Percentiles rank a stretch among this genome's conserved stretches.
phyloP scores from a whole-genome alignment of 2,329 filamentous ascomycete species.

The Colletotrichum theobromicola region DNA sequence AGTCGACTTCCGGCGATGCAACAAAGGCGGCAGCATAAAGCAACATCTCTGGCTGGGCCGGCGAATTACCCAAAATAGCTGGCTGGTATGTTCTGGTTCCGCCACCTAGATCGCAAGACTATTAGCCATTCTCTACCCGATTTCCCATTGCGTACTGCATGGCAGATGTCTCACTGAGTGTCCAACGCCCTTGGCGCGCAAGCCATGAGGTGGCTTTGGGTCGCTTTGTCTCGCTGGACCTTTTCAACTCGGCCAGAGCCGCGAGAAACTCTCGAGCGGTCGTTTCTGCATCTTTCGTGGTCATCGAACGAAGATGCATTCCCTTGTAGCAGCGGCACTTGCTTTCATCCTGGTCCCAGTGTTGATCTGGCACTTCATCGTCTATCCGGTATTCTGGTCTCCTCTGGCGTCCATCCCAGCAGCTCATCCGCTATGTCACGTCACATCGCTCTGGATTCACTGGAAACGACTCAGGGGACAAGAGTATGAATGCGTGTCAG shows the following conservation, averaged over 20 bases:
- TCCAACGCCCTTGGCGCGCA: not conserved
- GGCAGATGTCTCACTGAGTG: not conserved
- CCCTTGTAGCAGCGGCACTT: not conserved
- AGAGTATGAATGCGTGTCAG: not conserved
- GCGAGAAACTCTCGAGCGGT: not conserved
- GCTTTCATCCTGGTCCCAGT: not conserved
- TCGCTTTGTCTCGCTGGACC: not conserved
- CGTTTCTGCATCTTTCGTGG: not conserved
- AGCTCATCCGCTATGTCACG: not conserved
- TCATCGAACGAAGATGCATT: not conserved
- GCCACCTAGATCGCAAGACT: not conserved
- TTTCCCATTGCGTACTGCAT: not conserved
- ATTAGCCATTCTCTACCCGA: not conserved
- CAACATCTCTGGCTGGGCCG: not conserved
- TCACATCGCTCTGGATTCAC: not conserved
- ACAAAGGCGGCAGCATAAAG: not conserved
- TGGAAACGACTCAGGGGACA: not conserved
- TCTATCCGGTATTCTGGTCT: not conserved
- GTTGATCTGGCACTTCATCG: not conserved
- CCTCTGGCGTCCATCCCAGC: not conserved
- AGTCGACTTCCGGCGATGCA: not conserved
- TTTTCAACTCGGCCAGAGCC: not conserved
- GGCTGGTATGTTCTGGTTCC: not conserved
- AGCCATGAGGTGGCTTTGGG: not conserved
- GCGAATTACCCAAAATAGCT: not conserved